Conservation (phyloP, 1,284 basidiomycete genomes). For the Anthracocystis panici-leucophaei region DNA sequence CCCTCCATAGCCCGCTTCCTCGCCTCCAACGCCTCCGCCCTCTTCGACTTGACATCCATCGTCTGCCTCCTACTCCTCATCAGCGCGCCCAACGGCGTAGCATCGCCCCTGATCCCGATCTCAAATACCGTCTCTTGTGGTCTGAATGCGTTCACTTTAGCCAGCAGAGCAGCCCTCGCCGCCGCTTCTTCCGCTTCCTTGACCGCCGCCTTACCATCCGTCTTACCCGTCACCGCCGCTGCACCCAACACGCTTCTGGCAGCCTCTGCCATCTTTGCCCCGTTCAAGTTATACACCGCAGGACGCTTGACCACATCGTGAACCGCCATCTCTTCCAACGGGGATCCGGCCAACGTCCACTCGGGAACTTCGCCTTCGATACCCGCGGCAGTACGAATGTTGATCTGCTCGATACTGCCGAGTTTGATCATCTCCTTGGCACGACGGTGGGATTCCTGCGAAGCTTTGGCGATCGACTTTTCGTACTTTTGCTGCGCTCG, state of each 20-base stretch:
- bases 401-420: slow-evolving; percentile 56
- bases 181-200: slow-evolving; percentile 72
- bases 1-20: slow-evolving; percentile 63
- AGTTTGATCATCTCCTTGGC: slow-evolving; percentile 85
- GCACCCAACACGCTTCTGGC: slow-evolving; percentile 15
- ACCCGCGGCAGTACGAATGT: slow-evolving; percentile 36
- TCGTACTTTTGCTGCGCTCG: slow-evolving; percentile 95
- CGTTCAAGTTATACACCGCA: slow-evolving; percentile 51
- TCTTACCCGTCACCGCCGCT: slow-evolving; percentile 5
- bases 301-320: slow-evolving; percentile 75
- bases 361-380: slow-evolving; percentile 47
- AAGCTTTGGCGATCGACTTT: slow-evolving; percentile 89
- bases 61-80: slow-evolving; percentile 91
- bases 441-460: slow-evolving; percentile 83
- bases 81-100: slow-evolving; percentile 71
- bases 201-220: slow-evolving; percentile 16
- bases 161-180: slow-evolving; percentile 77
- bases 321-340: slow-evolving; percentile 77
- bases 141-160: slow-evolving; percentile 82
- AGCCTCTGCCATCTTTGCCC: slow-evolving; percentile 19
- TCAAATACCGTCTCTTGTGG: slow-evolving; percentile 94
- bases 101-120: slow-evolving; percentile 81
- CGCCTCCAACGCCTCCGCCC: slow-evolving; percentile 64
- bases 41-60: slow-evolving; percentile 74
- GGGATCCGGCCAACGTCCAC: slow-evolving; percentile 76